phyloP scores from a whole-genome alignment of 2,329 filamentous ascomycete genomes.

The Botrytis byssoidea region DNA sequence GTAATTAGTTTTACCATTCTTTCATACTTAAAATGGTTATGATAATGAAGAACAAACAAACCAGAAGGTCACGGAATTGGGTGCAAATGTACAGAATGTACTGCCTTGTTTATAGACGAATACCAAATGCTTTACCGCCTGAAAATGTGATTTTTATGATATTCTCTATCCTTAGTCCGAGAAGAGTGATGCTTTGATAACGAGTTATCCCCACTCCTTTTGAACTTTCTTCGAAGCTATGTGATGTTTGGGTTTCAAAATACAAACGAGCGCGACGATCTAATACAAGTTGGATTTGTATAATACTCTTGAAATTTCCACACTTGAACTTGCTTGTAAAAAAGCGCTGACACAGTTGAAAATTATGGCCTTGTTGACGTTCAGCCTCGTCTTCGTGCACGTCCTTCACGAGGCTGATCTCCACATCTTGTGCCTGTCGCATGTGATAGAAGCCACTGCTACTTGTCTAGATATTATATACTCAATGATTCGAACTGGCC shows the following conservation, averaged over 20 bases:
- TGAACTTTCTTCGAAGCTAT: neutral
- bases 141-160: neutral
- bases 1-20: slow-evolving; percentile 1
- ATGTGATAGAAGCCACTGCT: slow-evolving; percentile 15
- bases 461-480: neutral
- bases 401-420: slow-evolving; percentile 14
- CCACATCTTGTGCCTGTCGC: slow-evolving; percentile 9
- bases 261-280: neutral
- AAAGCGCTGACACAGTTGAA: neutral
- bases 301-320: neutral
- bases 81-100: slow-evolving; percentile 12
- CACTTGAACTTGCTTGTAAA: neutral
- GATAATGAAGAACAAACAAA: slow-evolving; percentile 17
- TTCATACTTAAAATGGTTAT: slow-evolving; percentile 17
- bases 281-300: neutral
- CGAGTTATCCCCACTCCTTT: neutral
- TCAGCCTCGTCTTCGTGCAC: slow-evolving; percentile 16
- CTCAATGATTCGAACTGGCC: neutral
- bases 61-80: slow-evolving; percentile 10
- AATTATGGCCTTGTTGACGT: neutral
- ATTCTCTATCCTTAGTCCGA: neutral
- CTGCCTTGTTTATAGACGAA: slow-evolving; percentile 16
- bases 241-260: neutral
- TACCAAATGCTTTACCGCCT: slow-evolving; percentile 13
- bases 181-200: neutral